Base-by-base conservation (phyloP, 2,329 filamentous ascomycete genomes). In the Aspergillus ustus region DNA sequence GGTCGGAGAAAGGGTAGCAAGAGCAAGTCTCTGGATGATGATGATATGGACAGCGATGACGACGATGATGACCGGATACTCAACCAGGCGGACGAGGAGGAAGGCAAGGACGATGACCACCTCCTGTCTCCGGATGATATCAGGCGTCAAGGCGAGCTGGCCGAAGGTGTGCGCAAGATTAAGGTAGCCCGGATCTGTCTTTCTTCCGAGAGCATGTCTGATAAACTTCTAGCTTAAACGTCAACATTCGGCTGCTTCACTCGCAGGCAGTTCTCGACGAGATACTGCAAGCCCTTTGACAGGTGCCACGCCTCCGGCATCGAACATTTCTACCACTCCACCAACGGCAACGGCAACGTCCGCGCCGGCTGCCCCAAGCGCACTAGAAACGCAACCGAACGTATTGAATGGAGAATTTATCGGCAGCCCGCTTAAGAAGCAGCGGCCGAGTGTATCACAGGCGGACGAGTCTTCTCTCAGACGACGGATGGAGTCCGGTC, bases 41-140 rank as follows among this genome's bases (percentile, higher is more conserved):
- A 87, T 48, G 86, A 84, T 22, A 91, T 93, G 75, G 91, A 95
- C 69, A 93, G 90, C 64, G 89, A 91, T 37, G 86, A 89, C 29
- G 90, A 92, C 29, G 87, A 89, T 20, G 90, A 93, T 3, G 91
- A 74, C 37, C 72, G 75, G 7, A 84, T 86, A 54, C 76, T 90
- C 29, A 82, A 80, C 66, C 91, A 91, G 75, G 77, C 92, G 83
- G 73, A 91, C 83, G 73, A 89, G 13, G 77, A 78, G 40, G 83
- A 84, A 66, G 77, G 79, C 57, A 82, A 84, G 58, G 78, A 80
- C 13, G 77, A 79, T 53, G 81, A 82, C 22, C 69, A 66, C 31
- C 70, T 76, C 66, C 75, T 89, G n/a, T 87, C 85, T 28, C 82
- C 85, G 2, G 87, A 89, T 67, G 87, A 89, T 69, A 83, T 85